Percentiles rank a stretch among this genome's conserved stretches.
Evolutionary conservation across 192 early-diverging fungal genomes (phyloP).

Genomic region (Pecoramyces ruminantium): DNA sequence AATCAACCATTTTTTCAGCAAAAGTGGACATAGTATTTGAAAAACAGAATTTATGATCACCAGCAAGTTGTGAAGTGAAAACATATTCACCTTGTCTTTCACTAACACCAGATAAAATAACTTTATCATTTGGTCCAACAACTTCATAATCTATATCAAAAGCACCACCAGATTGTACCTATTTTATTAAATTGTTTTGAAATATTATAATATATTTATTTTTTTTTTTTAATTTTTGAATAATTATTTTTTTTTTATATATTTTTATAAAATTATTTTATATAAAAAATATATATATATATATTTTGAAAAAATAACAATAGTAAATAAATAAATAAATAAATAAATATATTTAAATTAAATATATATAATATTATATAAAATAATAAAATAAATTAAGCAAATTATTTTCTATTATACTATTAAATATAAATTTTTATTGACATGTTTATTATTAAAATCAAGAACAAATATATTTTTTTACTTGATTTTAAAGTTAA

Average conservation of each 20-base stretch:
- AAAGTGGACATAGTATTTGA: conserved; percentile 84
- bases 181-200: not conserved
- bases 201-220: not conserved
- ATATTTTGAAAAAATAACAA: too few species aligned
- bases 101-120: conserved; percentile 58
- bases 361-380: too few species aligned
- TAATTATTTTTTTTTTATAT: too few species aligned
- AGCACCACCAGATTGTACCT: conserved; percentile 91
- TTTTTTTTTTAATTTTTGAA: not conserved
- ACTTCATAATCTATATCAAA: conserved; percentile 95
- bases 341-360: too few species aligned
- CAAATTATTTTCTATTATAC: too few species aligned
- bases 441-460: too few species aligned
- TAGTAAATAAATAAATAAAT: too few species aligned
- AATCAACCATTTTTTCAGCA: conserved; percentile 87
- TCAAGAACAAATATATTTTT: too few species aligned
- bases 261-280: too few species aligned
- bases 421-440: too few species aligned
- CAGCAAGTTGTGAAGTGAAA: conserved; percentile 64
- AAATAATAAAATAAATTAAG: not conserved
- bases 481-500: too few species aligned
- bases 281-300: too few species aligned
- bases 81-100: conserved; percentile 93
- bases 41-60: conserved; percentile 96
- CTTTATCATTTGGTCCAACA: conserved; percentile 46